These are phyloP conservation scores for Phyllosticta paracitricarpa DNA, from an alignment of 2,329 filamentous ascomycete genomes.

Conservation along the genomic window DNA sequence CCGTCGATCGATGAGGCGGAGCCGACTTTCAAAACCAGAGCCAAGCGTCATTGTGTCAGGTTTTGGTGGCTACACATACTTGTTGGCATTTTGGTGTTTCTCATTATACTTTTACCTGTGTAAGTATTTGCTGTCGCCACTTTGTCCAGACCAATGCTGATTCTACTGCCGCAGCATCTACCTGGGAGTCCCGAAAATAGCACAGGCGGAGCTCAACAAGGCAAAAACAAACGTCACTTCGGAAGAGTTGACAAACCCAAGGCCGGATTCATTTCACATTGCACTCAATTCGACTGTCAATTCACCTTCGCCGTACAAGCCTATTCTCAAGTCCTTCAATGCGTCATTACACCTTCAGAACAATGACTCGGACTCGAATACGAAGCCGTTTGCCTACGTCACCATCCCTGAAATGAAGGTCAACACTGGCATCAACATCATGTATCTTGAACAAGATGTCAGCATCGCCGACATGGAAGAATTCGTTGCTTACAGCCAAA, in stretches of 20 bases:
- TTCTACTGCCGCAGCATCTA: constrained; percentile 36
- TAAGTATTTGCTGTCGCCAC: constrained; percentile 33
- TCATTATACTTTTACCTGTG: constrained; percentile 50
- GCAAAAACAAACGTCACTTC: constrained; percentile 41
- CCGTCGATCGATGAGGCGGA: background rate
- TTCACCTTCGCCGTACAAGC: constrained; percentile 42
- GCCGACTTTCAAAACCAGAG: constrained; percentile 11
- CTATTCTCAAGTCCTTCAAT: constrained; percentile 44
- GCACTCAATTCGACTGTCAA: constrained; percentile 39
- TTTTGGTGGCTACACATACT: constrained; percentile 56
- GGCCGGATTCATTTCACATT: constrained; percentile 38
- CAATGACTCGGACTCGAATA: constrained; percentile 19
- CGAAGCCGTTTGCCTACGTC: constrained; percentile 34
- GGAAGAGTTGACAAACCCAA: constrained; percentile 43
- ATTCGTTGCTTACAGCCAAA: constrained; percentile 41
- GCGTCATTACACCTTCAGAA: constrained; percentile 39
- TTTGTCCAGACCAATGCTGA: background rate
- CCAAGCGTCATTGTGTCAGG: constrained; percentile 16
- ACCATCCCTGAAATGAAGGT: constrained; percentile 35
- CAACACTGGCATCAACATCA: constrained; percentile 25
- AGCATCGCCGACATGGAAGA: constrained; percentile 33
- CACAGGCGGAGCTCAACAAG: constrained; percentile 44
- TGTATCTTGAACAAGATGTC: constrained; percentile 36
- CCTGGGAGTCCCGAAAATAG: constrained; percentile 49
- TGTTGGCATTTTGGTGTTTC: constrained; percentile 38